Evolutionary conservation across 345 rosid genomes (phyloP).

Genomic region (Clausena lansium): DNA sequence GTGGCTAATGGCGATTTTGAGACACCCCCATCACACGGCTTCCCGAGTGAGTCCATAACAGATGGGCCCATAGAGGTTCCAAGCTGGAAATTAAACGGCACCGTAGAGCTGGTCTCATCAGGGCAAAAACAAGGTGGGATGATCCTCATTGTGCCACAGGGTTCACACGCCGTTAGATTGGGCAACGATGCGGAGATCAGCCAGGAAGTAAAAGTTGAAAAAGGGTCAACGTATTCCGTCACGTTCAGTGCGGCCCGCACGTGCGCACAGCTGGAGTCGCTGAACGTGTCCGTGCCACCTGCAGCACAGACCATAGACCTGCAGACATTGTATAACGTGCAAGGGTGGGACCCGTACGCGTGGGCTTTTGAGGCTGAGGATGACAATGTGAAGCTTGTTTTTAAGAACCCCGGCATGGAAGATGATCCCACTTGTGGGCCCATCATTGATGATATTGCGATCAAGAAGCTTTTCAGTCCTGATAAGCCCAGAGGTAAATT

Average conservation of each 20-base stretch:
- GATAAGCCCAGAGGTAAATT: conserved; percentile 66
- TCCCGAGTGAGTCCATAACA: conserved; percentile 50
- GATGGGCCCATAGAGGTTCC: conserved; percentile 61
- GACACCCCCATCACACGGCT: conserved; percentile 60
- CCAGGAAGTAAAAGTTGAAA: conserved; percentile 83
- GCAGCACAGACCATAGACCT: conserved; percentile 81
- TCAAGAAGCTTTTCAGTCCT: conserved; percentile 84
- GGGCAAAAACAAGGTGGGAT: conserved; percentile 96
- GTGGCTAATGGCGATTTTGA: conserved; percentile 83
- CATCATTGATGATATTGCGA: conserved; percentile 80
- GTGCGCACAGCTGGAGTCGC: conserved; percentile 90
- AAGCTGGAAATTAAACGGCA: conserved; percentile 69
- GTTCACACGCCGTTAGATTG: conserved; percentile 74
- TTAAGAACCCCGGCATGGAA: conserved; percentile 93
- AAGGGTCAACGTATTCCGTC: conserved; percentile 73
- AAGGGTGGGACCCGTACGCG: conserved; percentile 98
- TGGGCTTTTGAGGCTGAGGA: conserved; percentile 84
- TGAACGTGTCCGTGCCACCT: conserved; percentile 81
- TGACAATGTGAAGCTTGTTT: conserved; percentile 48
- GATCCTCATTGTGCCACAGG: conserved; percentile 92
- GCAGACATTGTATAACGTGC: conserved; percentile 89
- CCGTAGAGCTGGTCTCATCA: conserved; percentile 74
- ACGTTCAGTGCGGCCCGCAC: conserved; percentile 99
- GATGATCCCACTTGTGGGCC: conserved; percentile 99
- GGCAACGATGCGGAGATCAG: conserved; percentile 96